Base-by-base conservation (phyloP, 257 asterid species). In the Oldenlandia corymbosa region DNA sequence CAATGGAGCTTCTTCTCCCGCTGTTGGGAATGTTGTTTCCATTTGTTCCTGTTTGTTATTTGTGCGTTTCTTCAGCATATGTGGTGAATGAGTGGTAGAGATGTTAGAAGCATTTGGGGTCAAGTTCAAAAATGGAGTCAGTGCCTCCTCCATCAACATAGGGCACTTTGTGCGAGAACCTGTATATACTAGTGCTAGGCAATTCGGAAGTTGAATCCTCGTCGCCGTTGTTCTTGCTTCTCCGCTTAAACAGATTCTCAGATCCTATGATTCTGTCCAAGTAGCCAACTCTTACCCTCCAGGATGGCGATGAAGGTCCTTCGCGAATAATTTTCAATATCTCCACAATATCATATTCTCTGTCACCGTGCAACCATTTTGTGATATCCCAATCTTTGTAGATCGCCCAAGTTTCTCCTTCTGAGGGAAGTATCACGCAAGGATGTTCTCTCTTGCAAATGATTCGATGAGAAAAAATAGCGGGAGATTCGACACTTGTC, bases 321-420 rank as follows among this genome's bases (percentile, higher is more conserved):
- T 71, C 76, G 1, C 85, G 65, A 24, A 17, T 7, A 56, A n/a
- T 34, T 10, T 7, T 5, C 46, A 84, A 71, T 62, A 89, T 79
- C 79, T 84, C 89, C 67, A 86, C 96, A 61, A 84, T 53, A 75
- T 83, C 85, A 43, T 78, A 89, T 53, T 78, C 76, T 70, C 46
- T 81, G 57, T 70, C 58, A 56, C 60, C 45, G 55, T 68, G 73
- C 26, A 66, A 74, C 94, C 95, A 88, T 66, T 64, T 66, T 37
- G 65, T 2, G 43, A 32, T 63, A 73, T 88, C 78, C 86, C 88
- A 84, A 66, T 73, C 84, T 70, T 71, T n/a, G n/a, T n/a, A n/a
- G n/a, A n/a, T n/a, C n/a, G n/a, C n/a, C n/a, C n/a, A n/a, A n/a
- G n/a, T n/a, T 82, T 89, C 93, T 46, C 94, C 91, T 51, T 62